Evolutionary conservation across 106 monocot species (phyloP), one percentile per base, ranked within the genome.

Genomic region (Dendrobium officinale): DNA sequence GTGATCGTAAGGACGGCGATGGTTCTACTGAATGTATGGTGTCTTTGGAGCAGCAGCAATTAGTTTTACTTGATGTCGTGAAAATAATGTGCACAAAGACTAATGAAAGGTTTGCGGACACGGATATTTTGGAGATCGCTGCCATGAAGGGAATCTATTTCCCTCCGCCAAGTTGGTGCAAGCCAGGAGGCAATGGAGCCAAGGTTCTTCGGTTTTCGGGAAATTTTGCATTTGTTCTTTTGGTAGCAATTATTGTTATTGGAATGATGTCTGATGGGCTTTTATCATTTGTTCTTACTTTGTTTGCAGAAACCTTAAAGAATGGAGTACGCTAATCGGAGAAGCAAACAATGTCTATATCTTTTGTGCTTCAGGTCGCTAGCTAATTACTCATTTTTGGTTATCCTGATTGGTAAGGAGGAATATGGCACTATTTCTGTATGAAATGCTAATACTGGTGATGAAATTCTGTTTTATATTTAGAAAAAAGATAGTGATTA

Each of bases 91-190:
- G 31, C 42, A 4, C 5, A 20, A 43, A 74, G 42, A 42, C 3
- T 43, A n/a, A 19, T 43, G 5, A 17, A 74, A 74, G 74, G 74
- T 74, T 74, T 19, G 74, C 2, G 74, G 74, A 43, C 40, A 19
- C 9, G 74, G 74, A 74, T n/a, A 74, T 74, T 20, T 43, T 74
- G 74, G 74, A 74, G 42, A 74, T 74, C 3, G 74, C 74, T 33
- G 42, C 74, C 20, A 74, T 74, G 74, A 74, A 74, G 33, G 74
- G 74, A 42, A 74, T 74, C 19, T 9, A 74, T 18, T 74, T 74
- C 42, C 74, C 74, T 74, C 43, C 42, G 43, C 43, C 74, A 33
- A 27, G 74, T 2, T 74, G 74, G 74, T 42, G 74, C 43, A 74
- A 15, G 41, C 74, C 74, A 74, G 43, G 43, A 33, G 43, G 74